Conservation (phyloP, 495 filamentous ascomycete genomes). For the Pseudevernia furfuracea region DNA sequence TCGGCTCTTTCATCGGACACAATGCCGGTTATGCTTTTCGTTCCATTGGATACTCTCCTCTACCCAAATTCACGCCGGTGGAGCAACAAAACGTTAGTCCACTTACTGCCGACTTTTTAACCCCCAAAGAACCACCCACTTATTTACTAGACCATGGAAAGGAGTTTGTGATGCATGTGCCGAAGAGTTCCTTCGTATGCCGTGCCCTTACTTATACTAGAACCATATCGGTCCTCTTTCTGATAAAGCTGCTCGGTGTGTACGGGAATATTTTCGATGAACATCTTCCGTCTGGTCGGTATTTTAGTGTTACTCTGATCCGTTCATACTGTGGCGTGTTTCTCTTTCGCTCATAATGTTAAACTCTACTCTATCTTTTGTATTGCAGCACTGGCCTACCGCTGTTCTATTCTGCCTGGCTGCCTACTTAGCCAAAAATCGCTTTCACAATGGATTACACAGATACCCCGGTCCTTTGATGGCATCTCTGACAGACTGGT, state of each 20-base stretch:
- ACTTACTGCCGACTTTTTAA: neutral
- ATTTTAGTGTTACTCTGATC: neutral
- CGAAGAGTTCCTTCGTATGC: neutral
- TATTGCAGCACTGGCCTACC: conserved; percentile 10
- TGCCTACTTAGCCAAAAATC: conserved; percentile 41
- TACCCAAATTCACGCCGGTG: neutral
- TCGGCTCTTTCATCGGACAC: neutral
- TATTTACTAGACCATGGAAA: neutral
- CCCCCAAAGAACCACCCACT: neutral
- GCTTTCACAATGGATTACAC: conserved; percentile 52
- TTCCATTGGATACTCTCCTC: neutral
- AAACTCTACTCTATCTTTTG: conserved; percentile 11
- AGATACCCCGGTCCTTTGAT: conserved; percentile 61
- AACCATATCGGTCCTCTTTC: neutral
- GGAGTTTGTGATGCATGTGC: neutral
- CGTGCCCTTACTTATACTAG: neutral
- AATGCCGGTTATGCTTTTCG: neutral
- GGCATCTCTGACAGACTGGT: conserved; percentile 60
- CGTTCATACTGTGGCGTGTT: neutral
- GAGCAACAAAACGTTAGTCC: neutral
- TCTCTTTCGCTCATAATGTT: conserved; percentile 13
- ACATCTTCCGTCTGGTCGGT: neutral
- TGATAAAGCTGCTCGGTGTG: neutral
- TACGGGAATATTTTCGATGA: neutral
- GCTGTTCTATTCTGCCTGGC: conserved; percentile 1